These are phyloP conservation scores for Blepharisma undulans DNA, from an alignment of 169 alveolate genomes.

Conservation along the genomic window DNA sequence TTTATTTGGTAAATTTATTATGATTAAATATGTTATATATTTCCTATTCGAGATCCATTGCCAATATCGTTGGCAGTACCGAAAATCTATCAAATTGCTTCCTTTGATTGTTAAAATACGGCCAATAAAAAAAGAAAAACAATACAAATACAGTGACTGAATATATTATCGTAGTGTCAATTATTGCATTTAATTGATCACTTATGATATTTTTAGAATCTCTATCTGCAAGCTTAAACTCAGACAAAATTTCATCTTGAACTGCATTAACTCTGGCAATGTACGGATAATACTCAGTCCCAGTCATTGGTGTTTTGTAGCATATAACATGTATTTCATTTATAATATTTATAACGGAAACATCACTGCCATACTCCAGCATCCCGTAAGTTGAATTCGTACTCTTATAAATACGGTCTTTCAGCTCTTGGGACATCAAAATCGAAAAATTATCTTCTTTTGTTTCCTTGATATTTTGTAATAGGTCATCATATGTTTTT, in stretches of 20 bases:
- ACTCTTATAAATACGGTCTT: background rate
- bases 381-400: background rate
- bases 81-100: background rate
- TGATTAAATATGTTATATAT: background rate
- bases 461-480: background rate
- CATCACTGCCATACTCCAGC: background rate
- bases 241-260: background rate
- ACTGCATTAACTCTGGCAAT: background rate
- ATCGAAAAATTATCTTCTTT: background rate
- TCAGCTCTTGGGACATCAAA: background rate
- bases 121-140: background rate
- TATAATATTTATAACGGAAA: background rate
- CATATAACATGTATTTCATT: background rate
- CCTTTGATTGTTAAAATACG: background rate
- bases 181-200: background rate
- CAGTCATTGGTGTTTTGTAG: background rate
- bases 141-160: background rate
- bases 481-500: background rate
- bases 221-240: background rate
- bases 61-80: background rate
- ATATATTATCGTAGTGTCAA: background rate
- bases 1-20: too few relatives aligned
- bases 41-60: background rate
- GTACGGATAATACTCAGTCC: background rate
- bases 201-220: background rate